Percentiles rank a stretch among this genome's conserved stretches.
Evolutionary conservation across 805 yeast species (phyloP).

Genomic region (Yueomyces sinensis): DNA sequence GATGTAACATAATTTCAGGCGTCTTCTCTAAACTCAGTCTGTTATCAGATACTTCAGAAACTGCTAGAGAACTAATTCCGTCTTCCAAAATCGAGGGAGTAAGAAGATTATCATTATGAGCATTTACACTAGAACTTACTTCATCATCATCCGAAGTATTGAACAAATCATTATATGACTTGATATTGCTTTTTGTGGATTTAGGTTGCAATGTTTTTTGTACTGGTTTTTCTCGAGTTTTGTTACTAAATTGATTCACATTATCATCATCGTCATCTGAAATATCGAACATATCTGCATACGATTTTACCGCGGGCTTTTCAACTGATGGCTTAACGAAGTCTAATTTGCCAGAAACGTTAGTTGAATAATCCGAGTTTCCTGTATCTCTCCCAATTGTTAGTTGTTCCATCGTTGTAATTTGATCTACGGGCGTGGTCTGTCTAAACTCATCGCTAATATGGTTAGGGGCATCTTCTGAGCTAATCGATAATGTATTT

Average conservation of each 20-base stretch:
- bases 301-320: constrained; percentile 5
- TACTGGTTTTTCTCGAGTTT: background rate
- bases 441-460: too few species aligned
- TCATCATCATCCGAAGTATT: background rate
- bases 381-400: too few species aligned
- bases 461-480: too few species aligned
- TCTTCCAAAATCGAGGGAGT: too few species aligned
- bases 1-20: background rate
- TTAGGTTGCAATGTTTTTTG: background rate
- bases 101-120: too few species aligned
- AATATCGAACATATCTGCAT: constrained; percentile 14
- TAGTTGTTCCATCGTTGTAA: too few species aligned
- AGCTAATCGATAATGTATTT: too few species aligned
- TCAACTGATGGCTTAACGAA: background rate
- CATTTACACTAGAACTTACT: too few species aligned
- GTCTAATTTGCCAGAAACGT: too few species aligned
- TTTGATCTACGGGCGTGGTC: too few species aligned
- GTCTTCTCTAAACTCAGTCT: background rate
- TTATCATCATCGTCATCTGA: constrained; percentile 2
- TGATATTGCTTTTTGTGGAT: background rate
- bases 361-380: too few species aligned
- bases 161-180: background rate
- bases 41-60: background rate
- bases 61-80: too few species aligned
- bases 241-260: background rate